phyloP scores from a whole-genome alignment of 2,329 filamentous ascomycete genomes.

The Alternaria consortialis region DNA sequence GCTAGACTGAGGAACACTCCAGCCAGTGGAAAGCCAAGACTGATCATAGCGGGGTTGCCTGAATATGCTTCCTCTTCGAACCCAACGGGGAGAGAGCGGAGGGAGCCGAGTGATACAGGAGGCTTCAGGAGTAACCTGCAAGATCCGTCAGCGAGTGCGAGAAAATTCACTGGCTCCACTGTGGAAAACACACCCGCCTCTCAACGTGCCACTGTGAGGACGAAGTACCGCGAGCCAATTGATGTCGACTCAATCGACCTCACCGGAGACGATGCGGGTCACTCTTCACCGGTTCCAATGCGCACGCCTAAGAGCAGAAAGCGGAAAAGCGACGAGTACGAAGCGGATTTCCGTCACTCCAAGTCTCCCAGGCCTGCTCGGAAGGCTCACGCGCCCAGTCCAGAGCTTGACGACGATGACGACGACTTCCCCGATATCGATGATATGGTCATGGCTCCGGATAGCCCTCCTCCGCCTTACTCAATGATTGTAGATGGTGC shows the following conservation, averaged over 20 bases:
- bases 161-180: conserved; percentile 7
- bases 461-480: conserved; percentile 54
- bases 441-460: conserved; percentile 34
- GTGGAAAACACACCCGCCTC: conserved; percentile 15
- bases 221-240: conserved; percentile 20
- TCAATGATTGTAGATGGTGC: conserved; percentile 50
- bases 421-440: conserved; percentile 53
- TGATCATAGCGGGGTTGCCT: conserved; percentile 42
- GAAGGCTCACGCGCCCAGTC: conserved; percentile 20
- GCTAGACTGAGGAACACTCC: conserved; percentile 56
- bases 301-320: conserved; percentile 47
- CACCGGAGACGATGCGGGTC: conserved; percentile 39
- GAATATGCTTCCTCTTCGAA: conserved; percentile 20
- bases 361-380: conserved; percentile 30
- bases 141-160: conserved; percentile 1
- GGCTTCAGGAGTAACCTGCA: conserved; percentile 1
- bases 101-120: conserved; percentile 2
- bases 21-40: conserved; percentile 51
- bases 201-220: conserved; percentile 9
- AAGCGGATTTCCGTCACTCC: conserved; percentile 31
- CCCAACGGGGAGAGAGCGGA: conserved; percentile 7
- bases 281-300: conserved; percentile 28
- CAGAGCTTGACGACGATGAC: conserved; percentile 32
- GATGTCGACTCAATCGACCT: conserved; percentile 50
- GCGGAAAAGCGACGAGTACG: conserved; percentile 58